These are phyloP conservation scores for Pseudozyma pruni DNA, from an alignment of 1,284 basidiomycete species.

Conservation along the genomic window DNA sequence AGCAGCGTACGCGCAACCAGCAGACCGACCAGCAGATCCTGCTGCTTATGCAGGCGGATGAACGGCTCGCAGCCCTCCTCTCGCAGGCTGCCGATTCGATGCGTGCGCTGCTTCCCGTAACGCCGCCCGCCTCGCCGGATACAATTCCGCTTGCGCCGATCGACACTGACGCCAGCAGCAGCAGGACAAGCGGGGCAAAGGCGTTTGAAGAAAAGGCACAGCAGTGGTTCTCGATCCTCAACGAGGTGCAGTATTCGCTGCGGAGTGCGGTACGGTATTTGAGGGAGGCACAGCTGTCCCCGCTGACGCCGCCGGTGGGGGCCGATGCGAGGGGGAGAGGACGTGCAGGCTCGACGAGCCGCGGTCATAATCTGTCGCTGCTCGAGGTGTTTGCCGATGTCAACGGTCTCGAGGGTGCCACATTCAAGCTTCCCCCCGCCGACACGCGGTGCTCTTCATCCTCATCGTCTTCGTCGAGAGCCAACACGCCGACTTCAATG, in stretches of 20 bases:
- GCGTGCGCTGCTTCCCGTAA: constrained; percentile 30
- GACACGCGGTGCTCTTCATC: background rate
- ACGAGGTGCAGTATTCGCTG: constrained; percentile 50
- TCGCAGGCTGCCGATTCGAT: constrained; percentile 49
- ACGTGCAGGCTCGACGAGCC: constrained; percentile 32
- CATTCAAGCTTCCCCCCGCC: constrained; percentile 33
- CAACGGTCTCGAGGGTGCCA: constrained; percentile 25
- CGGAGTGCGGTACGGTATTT: constrained; percentile 37
- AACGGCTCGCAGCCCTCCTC: constrained; percentile 38
- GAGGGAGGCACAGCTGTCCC: constrained; percentile 37
- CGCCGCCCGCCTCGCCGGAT: background rate
- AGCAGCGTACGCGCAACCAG: constrained; percentile 35
- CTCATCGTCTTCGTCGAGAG: background rate
- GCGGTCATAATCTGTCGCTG: constrained; percentile 39
- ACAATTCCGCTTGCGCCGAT: background rate
- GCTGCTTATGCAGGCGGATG: constrained; percentile 48
- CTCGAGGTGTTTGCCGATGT: constrained; percentile 48
- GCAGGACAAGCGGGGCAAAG: constrained; percentile 18
- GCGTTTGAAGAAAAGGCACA: constrained; percentile 46
- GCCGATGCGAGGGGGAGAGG: constrained; percentile 29
- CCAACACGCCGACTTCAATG: background rate
- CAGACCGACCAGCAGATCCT: constrained; percentile 51
- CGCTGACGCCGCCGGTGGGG: constrained; percentile 22
- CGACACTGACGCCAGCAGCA: background rate
- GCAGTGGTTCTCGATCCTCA: constrained; percentile 51